Percentiles rank a stretch among this genome's conserved stretches.
phyloP scores from a whole-genome alignment of 257 asterid species.

The Nicotiana sylvestris region DNA sequence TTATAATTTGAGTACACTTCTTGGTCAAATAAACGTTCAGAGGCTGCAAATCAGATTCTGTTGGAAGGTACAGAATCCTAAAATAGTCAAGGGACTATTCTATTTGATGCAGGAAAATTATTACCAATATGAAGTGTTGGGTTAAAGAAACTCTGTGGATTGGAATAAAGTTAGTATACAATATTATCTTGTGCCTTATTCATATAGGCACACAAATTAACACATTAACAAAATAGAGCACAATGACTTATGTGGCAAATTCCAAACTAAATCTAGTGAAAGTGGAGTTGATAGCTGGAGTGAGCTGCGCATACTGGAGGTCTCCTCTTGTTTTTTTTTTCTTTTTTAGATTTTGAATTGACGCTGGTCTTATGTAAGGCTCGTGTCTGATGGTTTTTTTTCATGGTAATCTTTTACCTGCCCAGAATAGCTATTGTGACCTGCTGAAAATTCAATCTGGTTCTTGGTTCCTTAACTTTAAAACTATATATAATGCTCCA shows the following conservation, averaged over 20 bases:
- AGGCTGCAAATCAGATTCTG: constrained; percentile 3
- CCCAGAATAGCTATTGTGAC: not conserved
- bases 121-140: not conserved
- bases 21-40: not conserved
- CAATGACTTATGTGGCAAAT: not conserved
- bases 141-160: not conserved
- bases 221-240: not conserved
- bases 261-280: not conserved
- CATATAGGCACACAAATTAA: not conserved
- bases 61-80: not conserved
- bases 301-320: not conserved
- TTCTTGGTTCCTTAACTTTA: not conserved
- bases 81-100: not conserved
- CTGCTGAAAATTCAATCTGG: not conserved
- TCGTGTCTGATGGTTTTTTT: not conserved
- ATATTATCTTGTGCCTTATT: not conserved
- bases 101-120: not conserved
- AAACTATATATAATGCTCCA: not conserved
- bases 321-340: not conserved
- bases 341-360: not conserved
- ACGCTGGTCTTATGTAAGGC: not conserved
- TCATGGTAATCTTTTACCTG: not conserved
- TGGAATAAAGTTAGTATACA: not conserved
- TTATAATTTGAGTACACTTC: constrained; percentile 2
- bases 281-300: not conserved